These are phyloP conservation scores for Mycena capillaripes DNA, from an alignment of 768 basidiomycete species.

Conservation along the genomic window DNA sequence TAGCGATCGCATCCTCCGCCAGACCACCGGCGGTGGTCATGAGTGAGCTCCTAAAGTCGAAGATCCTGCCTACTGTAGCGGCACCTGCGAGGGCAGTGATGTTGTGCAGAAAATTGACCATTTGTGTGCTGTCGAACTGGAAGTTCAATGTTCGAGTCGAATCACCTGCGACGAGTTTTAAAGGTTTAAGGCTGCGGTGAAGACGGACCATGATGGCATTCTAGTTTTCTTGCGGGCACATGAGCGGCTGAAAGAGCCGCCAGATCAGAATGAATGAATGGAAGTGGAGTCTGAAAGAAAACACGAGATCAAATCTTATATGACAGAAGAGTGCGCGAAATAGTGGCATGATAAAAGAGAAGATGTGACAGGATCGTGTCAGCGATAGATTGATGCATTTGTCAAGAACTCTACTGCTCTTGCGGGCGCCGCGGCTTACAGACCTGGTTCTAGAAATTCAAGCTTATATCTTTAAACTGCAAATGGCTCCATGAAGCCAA, in stretches of 20 bases:
- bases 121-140: conserved; percentile 7
- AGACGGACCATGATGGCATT: background rate
- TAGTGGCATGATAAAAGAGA: background rate
- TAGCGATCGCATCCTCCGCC: background rate
- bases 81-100: conserved; percentile 21
- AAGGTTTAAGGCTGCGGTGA: background rate
- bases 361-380: background rate
- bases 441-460: conserved; percentile 1
- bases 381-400: conserved; percentile 5
- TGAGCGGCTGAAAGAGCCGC: background rate
- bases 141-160: conserved; percentile 1
- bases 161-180: background rate
- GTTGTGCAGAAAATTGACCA: conserved; percentile 19
- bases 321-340: background rate
- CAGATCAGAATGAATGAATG: background rate
- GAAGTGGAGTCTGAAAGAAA: no score
- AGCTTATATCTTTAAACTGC: background rate
- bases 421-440: no score
- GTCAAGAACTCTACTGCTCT: conserved; percentile 9
- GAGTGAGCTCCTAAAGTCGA: conserved; percentile 2
- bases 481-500: conserved; percentile 1
- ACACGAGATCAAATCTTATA: background rate
- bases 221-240: background rate
- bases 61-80: conserved; percentile 16
- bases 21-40: background rate